These are phyloP conservation scores for Piloderma croceum DNA, from an alignment of 768 basidiomycete species.

Conservation along the genomic window DNA sequence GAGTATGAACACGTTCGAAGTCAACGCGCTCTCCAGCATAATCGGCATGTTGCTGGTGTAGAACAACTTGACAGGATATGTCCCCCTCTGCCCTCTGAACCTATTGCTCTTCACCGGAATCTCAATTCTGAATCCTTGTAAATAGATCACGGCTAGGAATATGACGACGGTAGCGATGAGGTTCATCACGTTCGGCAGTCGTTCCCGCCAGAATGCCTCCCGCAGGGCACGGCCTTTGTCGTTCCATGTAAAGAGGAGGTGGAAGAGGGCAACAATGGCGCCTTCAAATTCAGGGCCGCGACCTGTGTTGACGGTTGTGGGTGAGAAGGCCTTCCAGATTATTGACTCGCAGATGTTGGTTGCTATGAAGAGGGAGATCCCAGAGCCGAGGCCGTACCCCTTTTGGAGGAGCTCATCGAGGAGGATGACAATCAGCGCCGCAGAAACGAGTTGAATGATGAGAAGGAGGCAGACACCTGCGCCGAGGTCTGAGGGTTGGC, in stretches of 20 bases:
- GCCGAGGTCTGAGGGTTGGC: constrained; percentile 87
- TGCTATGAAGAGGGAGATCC: constrained; percentile 98
- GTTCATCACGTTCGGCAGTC: constrained; percentile 97
- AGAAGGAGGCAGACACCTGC: constrained; percentile 95
- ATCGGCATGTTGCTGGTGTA: constrained; percentile 99
- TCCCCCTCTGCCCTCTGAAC: constrained; percentile 93
- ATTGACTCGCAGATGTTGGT: constrained; percentile 99
- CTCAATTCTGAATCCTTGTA: constrained; percentile 98
- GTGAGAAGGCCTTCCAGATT: constrained; percentile 99
- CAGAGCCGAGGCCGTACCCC: constrained; percentile 97
- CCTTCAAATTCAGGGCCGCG: constrained; percentile 98
- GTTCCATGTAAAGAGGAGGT: constrained; percentile 95
- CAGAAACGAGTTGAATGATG: constrained; percentile 92
- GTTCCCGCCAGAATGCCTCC: constrained; percentile 97
- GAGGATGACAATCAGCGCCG: constrained; percentile 93
- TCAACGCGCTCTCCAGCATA: constrained; percentile 94
- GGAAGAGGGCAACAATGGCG: constrained; percentile 93
- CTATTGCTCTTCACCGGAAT: constrained; percentile 97
- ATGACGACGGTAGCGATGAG: constrained; percentile 87
- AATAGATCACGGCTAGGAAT: constrained; percentile 94
- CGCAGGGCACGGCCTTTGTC: constrained; percentile 95
- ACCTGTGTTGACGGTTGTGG: constrained; percentile 96
- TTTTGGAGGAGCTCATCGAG: constrained; percentile 99
- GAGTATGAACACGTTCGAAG: constrained; percentile 92
- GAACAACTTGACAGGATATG: constrained; percentile 97